Conservation (phyloP, 2,329 filamentous ascomycete species). For the Penicillium sp. region DNA sequence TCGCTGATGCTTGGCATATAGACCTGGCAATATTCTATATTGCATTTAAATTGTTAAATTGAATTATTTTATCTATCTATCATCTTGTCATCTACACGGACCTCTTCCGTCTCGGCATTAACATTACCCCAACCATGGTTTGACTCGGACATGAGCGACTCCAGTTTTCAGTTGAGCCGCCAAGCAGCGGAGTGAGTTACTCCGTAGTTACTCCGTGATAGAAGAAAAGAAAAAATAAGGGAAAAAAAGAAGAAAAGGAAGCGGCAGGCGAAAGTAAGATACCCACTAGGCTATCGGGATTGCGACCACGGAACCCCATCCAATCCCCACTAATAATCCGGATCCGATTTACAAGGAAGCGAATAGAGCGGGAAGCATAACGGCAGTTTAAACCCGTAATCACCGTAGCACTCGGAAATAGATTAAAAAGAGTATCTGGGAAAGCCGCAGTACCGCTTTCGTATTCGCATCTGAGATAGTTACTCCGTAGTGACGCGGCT, state of each 20-base stretch:
- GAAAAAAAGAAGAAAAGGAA: background rate
- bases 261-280: background rate
- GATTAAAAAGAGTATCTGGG: conserved; percentile 1
- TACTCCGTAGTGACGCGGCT: conserved; percentile 21
- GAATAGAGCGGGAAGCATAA: conserved; percentile 2
- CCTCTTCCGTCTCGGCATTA: background rate
- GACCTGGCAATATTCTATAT: conserved; percentile 7
- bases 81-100: background rate
- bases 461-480: too few species aligned
- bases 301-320: conserved; percentile 9
- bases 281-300: conserved; percentile 14
- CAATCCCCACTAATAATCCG: conserved; percentile 1
- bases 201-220: too few species aligned
- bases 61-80: too few species aligned
- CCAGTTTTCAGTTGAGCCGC: background rate
- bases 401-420: conserved; percentile 6
- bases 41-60: conserved; percentile 1
- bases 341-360: conserved; percentile 6
- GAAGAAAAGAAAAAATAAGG: too few species aligned
- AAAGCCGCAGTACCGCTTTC: conserved; percentile 18
- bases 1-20: conserved; percentile 13
- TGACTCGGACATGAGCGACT: background rate
- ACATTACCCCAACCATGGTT: background rate
- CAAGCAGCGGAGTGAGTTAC: background rate
- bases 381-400: conserved; percentile 4